Evolutionary conservation across 225 moss, liverwort and hornwort genomes (phyloP).

Genomic region (Climacium dendroides): DNA sequence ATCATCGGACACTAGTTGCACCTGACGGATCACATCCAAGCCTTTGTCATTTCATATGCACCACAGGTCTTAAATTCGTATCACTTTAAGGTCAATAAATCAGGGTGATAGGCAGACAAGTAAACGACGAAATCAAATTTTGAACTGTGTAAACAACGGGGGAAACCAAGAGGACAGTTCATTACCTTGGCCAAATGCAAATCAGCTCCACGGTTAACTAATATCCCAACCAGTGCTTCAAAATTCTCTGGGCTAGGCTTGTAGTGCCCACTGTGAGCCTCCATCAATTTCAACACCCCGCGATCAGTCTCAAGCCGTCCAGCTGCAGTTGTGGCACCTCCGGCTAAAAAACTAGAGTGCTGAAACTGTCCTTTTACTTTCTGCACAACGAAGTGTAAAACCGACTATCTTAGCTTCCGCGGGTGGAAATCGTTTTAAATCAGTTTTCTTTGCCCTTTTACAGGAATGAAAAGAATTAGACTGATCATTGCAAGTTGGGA

Average conservation of each 20-base stretch:
- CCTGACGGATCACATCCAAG: background rate
- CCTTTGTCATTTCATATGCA: background rate
- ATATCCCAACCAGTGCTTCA: conserved; percentile 31
- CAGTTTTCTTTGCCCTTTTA: background rate
- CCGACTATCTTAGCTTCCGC: background rate
- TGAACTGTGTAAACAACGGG: background rate
- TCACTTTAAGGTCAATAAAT: background rate
- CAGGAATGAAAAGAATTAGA: background rate
- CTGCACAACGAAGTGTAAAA: conserved; percentile 6
- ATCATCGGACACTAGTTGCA: conserved; percentile 37
- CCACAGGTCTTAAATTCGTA: background rate
- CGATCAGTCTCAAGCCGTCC: conserved; percentile 49
- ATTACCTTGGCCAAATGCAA: conserved; percentile 60
- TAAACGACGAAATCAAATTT: background rate
- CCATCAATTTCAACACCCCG: conserved; percentile 63
- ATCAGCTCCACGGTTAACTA: conserved; percentile 57
- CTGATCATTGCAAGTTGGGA: background rate
- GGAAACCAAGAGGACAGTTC: background rate
- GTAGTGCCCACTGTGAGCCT: conserved; percentile 96
- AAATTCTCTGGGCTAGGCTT: conserved; percentile 77
- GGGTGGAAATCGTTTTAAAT: background rate
- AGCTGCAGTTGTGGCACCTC: conserved; percentile 83
- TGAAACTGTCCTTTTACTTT: conserved; percentile 67
- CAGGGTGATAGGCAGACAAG: background rate
- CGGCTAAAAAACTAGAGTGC: conserved; percentile 89